A percentile compares a stretch with the other conserved stretches of the same genome.
Conservation (phyloP, 192 early-diverging fungal species). For the Chytriomyces hyalinus region DNA sequence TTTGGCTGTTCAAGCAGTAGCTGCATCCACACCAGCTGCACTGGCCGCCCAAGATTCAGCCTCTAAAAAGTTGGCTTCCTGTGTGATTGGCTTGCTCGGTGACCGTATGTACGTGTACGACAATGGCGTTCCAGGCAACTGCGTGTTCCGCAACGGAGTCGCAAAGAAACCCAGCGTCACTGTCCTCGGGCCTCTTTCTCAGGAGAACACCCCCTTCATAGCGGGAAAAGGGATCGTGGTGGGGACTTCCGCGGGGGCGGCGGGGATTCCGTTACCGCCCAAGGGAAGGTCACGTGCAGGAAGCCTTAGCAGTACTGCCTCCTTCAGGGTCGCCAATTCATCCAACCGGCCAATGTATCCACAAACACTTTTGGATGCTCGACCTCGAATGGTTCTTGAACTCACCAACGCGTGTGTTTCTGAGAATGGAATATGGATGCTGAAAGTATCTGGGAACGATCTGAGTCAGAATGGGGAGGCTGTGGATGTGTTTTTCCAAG, state of each 20-base stretch:
- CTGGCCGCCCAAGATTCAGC: neutral
- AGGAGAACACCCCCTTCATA: neutral
- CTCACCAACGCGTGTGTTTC: constrained; percentile 12
- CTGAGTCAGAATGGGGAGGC: neutral
- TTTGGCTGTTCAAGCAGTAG: neutral
- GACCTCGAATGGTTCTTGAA: constrained; percentile 12
- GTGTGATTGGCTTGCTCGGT: neutral
- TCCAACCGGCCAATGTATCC: neutral
- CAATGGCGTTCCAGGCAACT: neutral
- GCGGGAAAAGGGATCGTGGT: no score
- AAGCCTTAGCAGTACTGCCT: neutral
- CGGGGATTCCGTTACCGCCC: no score
- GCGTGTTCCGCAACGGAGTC: neutral
- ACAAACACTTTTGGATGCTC: neutral
- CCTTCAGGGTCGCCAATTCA: neutral
- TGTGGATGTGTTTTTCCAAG: constrained; percentile 24
- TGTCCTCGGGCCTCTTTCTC: neutral
- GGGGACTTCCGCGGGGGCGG: neutral
- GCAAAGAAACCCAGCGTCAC: neutral
- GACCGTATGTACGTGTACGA: constrained; percentile 20
- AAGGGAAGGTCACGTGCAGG: neutral
- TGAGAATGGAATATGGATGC: constrained; percentile 22
- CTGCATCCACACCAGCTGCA: neutral
- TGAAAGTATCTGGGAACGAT: constrained; percentile 3
- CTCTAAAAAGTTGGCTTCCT: neutral